Conservation (phyloP, 129 eudicot species). For the Arctium lappa region DNA sequence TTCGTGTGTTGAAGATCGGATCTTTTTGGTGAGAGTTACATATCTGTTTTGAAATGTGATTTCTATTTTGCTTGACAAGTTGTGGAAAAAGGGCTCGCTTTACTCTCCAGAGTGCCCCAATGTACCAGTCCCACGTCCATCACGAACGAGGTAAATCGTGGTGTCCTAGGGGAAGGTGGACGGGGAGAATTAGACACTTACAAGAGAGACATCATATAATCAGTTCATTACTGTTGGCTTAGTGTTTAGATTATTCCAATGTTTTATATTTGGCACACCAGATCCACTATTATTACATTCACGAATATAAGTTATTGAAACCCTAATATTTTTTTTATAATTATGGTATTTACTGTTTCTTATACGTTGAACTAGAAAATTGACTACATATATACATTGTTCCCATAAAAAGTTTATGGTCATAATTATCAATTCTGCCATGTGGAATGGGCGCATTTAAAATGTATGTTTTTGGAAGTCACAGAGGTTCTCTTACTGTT, state of each 20-base stretch:
- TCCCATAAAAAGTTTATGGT: neutral
- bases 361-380: neutral
- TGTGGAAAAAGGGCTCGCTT: neutral
- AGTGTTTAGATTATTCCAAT: neutral
- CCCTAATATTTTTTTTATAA: neutral
- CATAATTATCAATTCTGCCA: neutral
- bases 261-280: neutral
- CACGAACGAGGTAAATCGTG: neutral
- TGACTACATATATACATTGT: neutral
- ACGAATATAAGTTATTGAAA: neutral
- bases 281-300: neutral
- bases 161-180: neutral
- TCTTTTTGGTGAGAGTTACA: neutral
- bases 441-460: neutral
- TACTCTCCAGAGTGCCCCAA: neutral
- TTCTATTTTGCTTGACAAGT: neutral
- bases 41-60: neutral
- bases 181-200: neutral
- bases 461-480: neutral
- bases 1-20: neutral
- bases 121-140: neutral
- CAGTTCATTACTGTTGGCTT: neutral
- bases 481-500: neutral
- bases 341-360: neutral
- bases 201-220: neutral